Evolutionary conservation across 768 basidiomycete genomes (phyloP), one percentile per base, ranked within the genome.

Genomic region (Hypsizygus marmoreus): DNA sequence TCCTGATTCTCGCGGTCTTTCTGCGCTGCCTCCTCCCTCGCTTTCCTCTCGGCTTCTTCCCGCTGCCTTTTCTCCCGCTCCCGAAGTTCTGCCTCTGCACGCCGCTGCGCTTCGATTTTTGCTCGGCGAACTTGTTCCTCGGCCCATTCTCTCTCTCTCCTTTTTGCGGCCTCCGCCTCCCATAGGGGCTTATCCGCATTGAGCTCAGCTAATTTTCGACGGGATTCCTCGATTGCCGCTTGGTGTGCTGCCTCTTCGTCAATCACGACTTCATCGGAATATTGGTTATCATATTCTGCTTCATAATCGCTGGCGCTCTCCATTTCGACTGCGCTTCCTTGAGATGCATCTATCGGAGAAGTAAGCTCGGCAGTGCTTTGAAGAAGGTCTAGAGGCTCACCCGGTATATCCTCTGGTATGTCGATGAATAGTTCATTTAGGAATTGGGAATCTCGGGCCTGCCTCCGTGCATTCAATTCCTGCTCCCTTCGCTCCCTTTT

Each of bases 171-270:
- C 26, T 70, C 69, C 51, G 70, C 73, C 55, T 85, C 81, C 81
- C 81, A 85, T 8, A 83, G 48, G 0, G 83, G 84, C 14, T 74
- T 60, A 61, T 86, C 84, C 34, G 66, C 69, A 55, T 87, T 84
- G 2, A 88, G 75, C 52, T 88, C 82, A 4, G 78, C 81, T 29
- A 86, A 69, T 56, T 86, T 88, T 31, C 79, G 75, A 32, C 80
- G 76, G 4, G 86, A 85, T 58, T 85, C 81, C 14, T 75, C 80
- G 47, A 88, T 79, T 20, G 66, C 67, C 11, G 71, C 71, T 33
- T 58, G 64, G 39, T 69, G 71, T 4, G 55, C 58, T 10, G 58
- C 65, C 22, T 77, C 75, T 30, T 73, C 63, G 36, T 60, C 62
- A 25, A 57, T 49, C 9, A 52, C 56, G 42, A 47, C 39, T 43